Evolutionary conservation across 169 alveolate species (phyloP), one percentile per base, ranked within the genome.

Genomic region (Plasmodium malariae): DNA sequence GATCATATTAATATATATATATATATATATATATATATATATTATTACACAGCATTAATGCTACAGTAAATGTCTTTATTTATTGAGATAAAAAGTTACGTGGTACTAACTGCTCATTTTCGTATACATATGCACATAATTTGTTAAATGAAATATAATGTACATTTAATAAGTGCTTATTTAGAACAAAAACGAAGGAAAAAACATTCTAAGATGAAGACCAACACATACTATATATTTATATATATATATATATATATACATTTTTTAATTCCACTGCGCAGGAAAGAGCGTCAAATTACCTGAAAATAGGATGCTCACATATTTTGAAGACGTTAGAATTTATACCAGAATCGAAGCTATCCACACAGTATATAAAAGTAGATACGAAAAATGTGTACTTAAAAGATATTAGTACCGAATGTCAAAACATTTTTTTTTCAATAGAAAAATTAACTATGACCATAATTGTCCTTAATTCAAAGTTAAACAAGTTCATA

Each of bases 341-440:
- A 60, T 76, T 76, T 37, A 60, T 76, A 28, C 89, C 89, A 21
- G 89, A 76, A 17, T 45, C 78, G 12, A 76, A 76, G 43, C 28
- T 76, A 55, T 76, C 89, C 30, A 26, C 89, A 32, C 89, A 76
- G 48, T 76, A 76, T 67, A 76, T 76, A 62, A 76, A 76, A 34
- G 68, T 76, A 34, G 89, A 76, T 9, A 26, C 60, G 6, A 76
- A 76, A 76, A 76, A 60, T 67, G 68, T 76, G 12, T 76, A 76
- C 76, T 60, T 76, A 76, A 76, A 76, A 68, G 89, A 76, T 34
- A 60, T 76, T 21, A 45, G 43, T 62, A 19, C 67, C n/a, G 89
- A 76, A 62, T 76, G 89, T 49, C 89, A 76, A 34, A 63, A 60
- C 62, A 60, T 60, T 14, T 76, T 30, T 40, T 76, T 76, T 30